Evolutionary conservation across 352 stramenopile genomes (phyloP), one percentile per base, ranked within the genome.

Genomic region (Pythium insidiosum): DNA sequence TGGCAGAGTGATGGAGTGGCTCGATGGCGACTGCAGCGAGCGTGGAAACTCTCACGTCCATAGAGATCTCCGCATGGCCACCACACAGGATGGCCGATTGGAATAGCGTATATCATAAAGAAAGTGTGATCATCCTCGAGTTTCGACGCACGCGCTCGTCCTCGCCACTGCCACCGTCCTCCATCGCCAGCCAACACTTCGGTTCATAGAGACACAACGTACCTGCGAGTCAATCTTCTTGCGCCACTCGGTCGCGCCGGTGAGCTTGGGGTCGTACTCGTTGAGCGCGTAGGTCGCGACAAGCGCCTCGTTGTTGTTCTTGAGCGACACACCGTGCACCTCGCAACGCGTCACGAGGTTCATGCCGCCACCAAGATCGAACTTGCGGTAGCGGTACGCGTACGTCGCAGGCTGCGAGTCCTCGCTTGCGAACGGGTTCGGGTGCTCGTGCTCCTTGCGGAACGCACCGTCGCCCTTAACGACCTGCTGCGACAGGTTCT

Each of bases 401-500:
- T 97, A 82, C 34, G 82, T 94, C 6, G 94, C 94, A 1, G 95
- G 94, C 47, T 86, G 87, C 18, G 96, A 78, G 36, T 97, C 88
- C 29, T 97, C 91, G 59, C 95, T 94, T 46, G 93, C 97, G 64
- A 99, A 99, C 36, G 95, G 94, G 68, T 98, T 97, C 12, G 82
- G 50, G 23, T 74, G 55, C 26, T 81, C 71, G 38, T 84, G 82
- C 31, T 51, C 53, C 61, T 91, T 92, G 56, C n/a, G n/a, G n/a
- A n/a, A n/a, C n/a, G 52, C 59, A 30, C 52, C 55, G 20, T 41
- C 51, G 12, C 26, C 35, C 50, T 94, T 88, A 21, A 98, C 68
- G 31, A 98, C 94, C 66, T 99, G 95, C 61, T 99, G 96, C 23
- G 94, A 97, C 63, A 99, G 95, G 65, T 98, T 98, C 65, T 99